Conservation (phyloP, 2,329 filamentous ascomycete species). For the Fusarium pilosicola region DNA sequence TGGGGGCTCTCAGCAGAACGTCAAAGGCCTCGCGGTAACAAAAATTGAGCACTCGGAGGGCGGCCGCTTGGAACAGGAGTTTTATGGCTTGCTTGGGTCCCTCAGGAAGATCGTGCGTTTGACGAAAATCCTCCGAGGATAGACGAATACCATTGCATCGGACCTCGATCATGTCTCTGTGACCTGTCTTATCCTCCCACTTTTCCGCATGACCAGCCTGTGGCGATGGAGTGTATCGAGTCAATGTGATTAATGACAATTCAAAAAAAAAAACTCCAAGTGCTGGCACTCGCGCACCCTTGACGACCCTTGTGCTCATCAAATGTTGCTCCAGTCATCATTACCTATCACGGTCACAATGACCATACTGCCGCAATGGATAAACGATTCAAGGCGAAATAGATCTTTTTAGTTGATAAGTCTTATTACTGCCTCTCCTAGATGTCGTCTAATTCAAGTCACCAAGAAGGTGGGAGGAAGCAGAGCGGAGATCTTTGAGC, state of each 20-base stretch:
- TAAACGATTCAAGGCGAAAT: background rate
- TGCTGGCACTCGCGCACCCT: background rate
- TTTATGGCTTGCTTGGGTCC: slow-evolving; percentile 58
- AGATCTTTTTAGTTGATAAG: slow-evolving; percentile 37
- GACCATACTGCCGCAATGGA: background rate
- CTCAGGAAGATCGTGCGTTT: slow-evolving; percentile 54
- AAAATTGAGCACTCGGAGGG: slow-evolving; percentile 51
- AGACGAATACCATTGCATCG: slow-evolving; percentile 57
- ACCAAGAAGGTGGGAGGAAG: slow-evolving; percentile 53
- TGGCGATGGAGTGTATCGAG: slow-evolving; percentile 22
- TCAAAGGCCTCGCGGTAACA: slow-evolving; percentile 50
- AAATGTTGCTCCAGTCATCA: background rate
- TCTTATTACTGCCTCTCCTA: slow-evolving; percentile 47
- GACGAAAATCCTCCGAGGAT: slow-evolving; percentile 55
- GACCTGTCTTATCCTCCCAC: slow-evolving; percentile 23
- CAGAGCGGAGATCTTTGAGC: slow-evolving; percentile 55
- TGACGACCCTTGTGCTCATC: background rate
- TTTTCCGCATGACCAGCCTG: slow-evolving; percentile 16
- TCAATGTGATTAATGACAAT: slow-evolving; percentile 35
- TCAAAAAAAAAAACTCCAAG: slow-evolving; percentile 25
- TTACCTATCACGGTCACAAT: background rate
- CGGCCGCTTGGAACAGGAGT: slow-evolving; percentile 59
- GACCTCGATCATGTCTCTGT: slow-evolving; percentile 41
- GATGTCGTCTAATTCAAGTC: slow-evolving; percentile 48
- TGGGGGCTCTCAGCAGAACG: slow-evolving; percentile 42